A percentile compares a stretch with the other conserved stretches of the same genome.
These are phyloP conservation scores for Alectoria sarmentosa DNA, from an alignment of 495 filamentous ascomycete species.

Conservation along the genomic window DNA sequence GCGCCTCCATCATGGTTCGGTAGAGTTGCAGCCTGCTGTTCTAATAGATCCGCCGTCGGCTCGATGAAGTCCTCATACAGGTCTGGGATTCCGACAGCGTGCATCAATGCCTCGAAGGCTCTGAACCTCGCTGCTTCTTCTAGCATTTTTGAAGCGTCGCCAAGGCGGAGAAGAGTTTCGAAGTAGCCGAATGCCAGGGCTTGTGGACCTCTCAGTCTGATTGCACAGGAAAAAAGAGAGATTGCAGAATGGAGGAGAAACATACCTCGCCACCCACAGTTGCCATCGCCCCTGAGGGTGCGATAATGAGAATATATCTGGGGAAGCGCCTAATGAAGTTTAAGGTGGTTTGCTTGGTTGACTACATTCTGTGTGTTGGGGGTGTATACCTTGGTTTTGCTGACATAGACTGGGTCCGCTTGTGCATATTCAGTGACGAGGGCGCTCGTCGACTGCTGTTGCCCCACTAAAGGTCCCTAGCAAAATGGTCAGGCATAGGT, in stretches of 20 bases:
- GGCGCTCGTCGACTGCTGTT: slow-evolving; percentile 64
- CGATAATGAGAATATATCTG: slow-evolving; percentile 83
- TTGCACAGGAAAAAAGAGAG: slow-evolving; percentile 14
- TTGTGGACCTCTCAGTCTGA: slow-evolving; percentile 33
- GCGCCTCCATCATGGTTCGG: slow-evolving; percentile 50
- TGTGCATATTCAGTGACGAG: slow-evolving; percentile 86
- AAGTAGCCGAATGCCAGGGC: slow-evolving; percentile 92
- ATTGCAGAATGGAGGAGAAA: slow-evolving; percentile 2
- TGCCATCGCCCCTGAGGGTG: slow-evolving; percentile 84
- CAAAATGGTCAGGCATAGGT: slow-evolving; percentile 26
- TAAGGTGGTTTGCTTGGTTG: slow-evolving; percentile 24
- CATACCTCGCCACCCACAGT: slow-evolving; percentile 96
- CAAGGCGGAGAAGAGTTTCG: slow-evolving; percentile 64
- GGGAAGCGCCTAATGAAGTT: slow-evolving; percentile 57
- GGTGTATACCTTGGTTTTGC: slow-evolving; percentile 68
- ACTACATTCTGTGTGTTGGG: background rate
- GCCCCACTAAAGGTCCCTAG: slow-evolving; percentile 77
- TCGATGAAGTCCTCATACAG: slow-evolving; percentile 81
- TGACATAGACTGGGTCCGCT: slow-evolving; percentile 75
- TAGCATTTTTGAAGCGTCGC: slow-evolving; percentile 55
- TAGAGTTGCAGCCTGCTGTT: slow-evolving; percentile 45
- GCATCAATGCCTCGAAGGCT: slow-evolving; percentile 62
- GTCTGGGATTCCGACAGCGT: slow-evolving; percentile 56
- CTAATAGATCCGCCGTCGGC: slow-evolving; percentile 60
- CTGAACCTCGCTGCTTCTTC: slow-evolving; percentile 64